Evolutionary conservation across 805 yeast genomes (phyloP).

Genomic region (Hyphopichia homilentoma): DNA sequence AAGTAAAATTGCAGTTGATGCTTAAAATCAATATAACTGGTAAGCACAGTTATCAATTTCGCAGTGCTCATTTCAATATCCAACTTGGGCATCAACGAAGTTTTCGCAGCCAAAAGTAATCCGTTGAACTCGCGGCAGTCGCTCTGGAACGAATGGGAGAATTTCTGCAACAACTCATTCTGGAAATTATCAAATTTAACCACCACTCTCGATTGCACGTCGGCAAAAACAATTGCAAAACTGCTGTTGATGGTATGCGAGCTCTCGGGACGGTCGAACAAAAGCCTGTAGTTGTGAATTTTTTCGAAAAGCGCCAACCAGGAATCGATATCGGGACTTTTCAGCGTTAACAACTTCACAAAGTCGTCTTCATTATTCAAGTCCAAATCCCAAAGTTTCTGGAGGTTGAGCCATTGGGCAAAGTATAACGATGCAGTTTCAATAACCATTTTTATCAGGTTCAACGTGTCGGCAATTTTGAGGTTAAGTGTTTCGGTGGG

Average conservation of each 20-base stretch:
- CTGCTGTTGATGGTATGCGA: constrained; percentile 34
- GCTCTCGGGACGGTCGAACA: constrained; percentile 51
- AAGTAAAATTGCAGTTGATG: constrained; percentile 25
- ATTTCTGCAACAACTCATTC: constrained; percentile 34
- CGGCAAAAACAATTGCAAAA: constrained; percentile 42
- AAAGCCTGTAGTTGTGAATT: constrained; percentile 36
- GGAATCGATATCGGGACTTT: constrained; percentile 18
- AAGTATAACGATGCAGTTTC: constrained; percentile 33
- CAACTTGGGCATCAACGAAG: constrained; percentile 22
- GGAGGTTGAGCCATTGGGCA: constrained; percentile 51
- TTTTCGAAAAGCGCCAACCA: constrained; percentile 52
- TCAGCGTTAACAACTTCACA: constrained; percentile 15
- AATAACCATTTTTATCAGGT: constrained; percentile 28
- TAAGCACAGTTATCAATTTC: too few relatives aligned
- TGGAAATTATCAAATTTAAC: constrained; percentile 62
- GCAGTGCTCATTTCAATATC: constrained; percentile 35
- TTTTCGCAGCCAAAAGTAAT: constrained; percentile 28
- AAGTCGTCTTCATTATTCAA: constrained; percentile 41
- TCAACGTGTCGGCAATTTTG: constrained; percentile 2
- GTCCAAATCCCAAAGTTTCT: constrained; percentile 53
- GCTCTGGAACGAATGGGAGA: constrained; percentile 35
- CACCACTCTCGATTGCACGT: constrained; percentile 50
- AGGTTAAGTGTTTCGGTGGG: constrained; percentile 1
- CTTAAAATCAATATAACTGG: constrained; percentile 34
- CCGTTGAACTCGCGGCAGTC: constrained; percentile 25